phyloP scores from a whole-genome alignment of 192 early-diverging fungal species.

The Diversispora epigaea region DNA sequence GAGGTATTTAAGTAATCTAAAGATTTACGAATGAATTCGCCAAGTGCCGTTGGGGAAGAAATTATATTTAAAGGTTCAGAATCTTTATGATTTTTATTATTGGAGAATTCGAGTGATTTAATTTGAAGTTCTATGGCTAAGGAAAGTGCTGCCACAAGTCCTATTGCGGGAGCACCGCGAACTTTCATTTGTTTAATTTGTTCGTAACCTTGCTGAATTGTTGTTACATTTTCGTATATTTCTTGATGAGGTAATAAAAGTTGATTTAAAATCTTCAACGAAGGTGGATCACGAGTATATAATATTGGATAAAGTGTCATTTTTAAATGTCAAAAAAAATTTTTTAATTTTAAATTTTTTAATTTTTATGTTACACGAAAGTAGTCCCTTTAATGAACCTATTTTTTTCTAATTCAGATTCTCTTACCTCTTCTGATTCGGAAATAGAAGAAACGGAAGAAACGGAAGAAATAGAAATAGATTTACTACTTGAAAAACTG shows the following conservation, averaged over 20 bases:
- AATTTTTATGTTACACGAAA: too few species aligned
- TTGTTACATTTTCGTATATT: slow-evolving; percentile 67
- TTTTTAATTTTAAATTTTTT: too few species aligned
- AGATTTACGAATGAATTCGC: slow-evolving; percentile 52
- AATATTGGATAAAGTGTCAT: slow-evolving; percentile 51
- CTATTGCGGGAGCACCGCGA: slow-evolving; percentile 93
- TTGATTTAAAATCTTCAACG: slow-evolving; percentile 86
- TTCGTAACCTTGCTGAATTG: slow-evolving; percentile 70
- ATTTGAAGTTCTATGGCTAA: slow-evolving; percentile 75
- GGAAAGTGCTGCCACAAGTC: slow-evolving; percentile 90
- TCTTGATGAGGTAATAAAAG: slow-evolving; percentile 84
- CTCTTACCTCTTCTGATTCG: too few species aligned
- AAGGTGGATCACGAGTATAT: slow-evolving; percentile 45
- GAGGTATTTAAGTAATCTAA: slow-evolving; percentile 85
- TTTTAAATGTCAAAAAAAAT: background rate
- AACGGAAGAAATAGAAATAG: too few species aligned
- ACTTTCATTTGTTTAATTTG: slow-evolving; percentile 94
- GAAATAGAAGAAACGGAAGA: too few species aligned
- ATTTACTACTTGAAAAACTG: too few species aligned
- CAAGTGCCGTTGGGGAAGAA: slow-evolving; percentile 32
- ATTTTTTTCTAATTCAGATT: too few species aligned
- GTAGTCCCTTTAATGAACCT: too few species aligned
- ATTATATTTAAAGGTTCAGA: background rate
- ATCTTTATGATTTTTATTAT: slow-evolving; percentile 22
- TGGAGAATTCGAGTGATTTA: slow-evolving; percentile 25